These are phyloP conservation scores for Ustilago vetiveriae DNA, from an alignment of 1,284 basidiomycete species.

Conservation along the genomic window DNA sequence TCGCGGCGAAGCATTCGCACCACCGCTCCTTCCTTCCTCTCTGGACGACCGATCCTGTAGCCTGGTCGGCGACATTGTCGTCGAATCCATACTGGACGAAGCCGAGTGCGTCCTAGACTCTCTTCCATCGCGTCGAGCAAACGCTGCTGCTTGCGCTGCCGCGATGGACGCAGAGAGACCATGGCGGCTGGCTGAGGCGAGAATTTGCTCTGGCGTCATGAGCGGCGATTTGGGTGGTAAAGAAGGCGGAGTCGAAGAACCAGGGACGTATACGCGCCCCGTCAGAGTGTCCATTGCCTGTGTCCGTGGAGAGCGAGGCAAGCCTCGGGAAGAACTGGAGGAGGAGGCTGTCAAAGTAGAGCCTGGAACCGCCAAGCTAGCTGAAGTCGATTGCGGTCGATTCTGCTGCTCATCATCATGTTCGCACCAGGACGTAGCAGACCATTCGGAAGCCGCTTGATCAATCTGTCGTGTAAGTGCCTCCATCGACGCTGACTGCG, in stretches of 20 bases:
- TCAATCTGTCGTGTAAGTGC: slow-evolving; percentile 31
- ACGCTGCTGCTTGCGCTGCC: slow-evolving; percentile 44
- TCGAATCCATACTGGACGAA: slow-evolving; percentile 10
- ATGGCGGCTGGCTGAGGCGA: slow-evolving; percentile 16
- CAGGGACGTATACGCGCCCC: slow-evolving; percentile 10
- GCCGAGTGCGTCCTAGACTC: slow-evolving; percentile 6
- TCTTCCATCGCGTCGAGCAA: slow-evolving; percentile 20
- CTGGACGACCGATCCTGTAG: not conserved
- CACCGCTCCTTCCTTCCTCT: not conserved
- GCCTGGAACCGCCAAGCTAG: slow-evolving; percentile 3
- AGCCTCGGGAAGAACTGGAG: too few species aligned
- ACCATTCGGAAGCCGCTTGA: slow-evolving; percentile 23
- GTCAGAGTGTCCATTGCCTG: slow-evolving; percentile 44
- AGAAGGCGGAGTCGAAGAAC: slow-evolving; percentile 10
- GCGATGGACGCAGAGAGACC: slow-evolving; percentile 39
- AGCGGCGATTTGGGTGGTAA: slow-evolving; percentile 40
- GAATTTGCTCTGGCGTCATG: slow-evolving; percentile 38
- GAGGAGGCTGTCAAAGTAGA: too few species aligned
- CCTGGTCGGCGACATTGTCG: not conserved
- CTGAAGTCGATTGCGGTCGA: not conserved
- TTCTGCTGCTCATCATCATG: not conserved
- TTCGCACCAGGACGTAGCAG: not conserved
- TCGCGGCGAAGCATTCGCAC: not conserved
- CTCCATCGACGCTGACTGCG: slow-evolving; percentile 21
- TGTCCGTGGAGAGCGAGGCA: slow-evolving; percentile 37